A percentile compares a stretch with the other conserved stretches of the same genome.
These are phyloP conservation scores for Calamus simplicifolius DNA, from an alignment of 176 grass and related monocot genomes.

Conservation along the genomic window DNA sequence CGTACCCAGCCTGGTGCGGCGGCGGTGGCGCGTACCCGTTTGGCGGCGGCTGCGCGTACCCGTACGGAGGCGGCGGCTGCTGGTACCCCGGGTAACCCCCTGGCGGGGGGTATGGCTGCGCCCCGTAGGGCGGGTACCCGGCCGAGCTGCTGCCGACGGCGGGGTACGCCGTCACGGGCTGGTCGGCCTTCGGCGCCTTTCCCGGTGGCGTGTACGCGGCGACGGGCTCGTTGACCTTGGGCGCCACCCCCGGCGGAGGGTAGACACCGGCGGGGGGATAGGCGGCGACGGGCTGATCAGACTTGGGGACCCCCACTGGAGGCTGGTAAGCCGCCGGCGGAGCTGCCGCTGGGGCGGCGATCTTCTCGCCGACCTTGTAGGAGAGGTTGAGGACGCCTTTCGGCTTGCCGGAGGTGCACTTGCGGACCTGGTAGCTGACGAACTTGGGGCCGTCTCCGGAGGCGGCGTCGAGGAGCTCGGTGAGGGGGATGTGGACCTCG, in stretches of 20 bases:
- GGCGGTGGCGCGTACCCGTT: not conserved
- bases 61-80: not conserved
- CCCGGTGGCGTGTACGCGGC: too few species aligned
- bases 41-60: not conserved
- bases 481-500: constrained; percentile 47
- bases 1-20: constrained; percentile 21
- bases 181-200: not conserved
- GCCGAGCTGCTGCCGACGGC: not conserved
- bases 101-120: not conserved
- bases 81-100: not conserved
- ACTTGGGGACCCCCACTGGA: too few species aligned
- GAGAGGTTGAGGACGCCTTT: constrained; percentile 55
- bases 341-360: not conserved
- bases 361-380: constrained; percentile 36
- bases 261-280: too few species aligned
- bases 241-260: too few species aligned
- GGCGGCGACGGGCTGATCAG: too few species aligned
- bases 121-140: too few species aligned
- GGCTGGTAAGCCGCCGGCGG: too few species aligned
- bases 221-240: too few species aligned
- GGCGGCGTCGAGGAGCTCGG: constrained; percentile 24
- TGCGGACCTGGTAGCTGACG: constrained; percentile 49
- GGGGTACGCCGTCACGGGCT: constrained; percentile 28
- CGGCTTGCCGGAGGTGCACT: constrained; percentile 32
- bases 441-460: constrained; percentile 17